Evolutionary conservation across 208 protist genomes (phyloP).

Genomic region (Trypanosoma platydactyli): DNA sequence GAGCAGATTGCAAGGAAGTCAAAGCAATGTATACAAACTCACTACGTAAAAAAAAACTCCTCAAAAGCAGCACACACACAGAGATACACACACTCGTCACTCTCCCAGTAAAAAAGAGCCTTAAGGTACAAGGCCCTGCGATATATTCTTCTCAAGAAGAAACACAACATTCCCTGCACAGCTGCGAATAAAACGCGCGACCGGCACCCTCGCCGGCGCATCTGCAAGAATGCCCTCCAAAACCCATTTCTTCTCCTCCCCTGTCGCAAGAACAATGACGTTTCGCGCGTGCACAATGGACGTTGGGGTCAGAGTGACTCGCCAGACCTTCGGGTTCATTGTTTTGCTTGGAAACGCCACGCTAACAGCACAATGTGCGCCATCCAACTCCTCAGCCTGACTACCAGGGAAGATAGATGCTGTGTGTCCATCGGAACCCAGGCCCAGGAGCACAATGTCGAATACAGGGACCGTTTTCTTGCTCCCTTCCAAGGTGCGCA

Average conservation of each 20-base stretch:
- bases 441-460: constrained; percentile 79
- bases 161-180: constrained; percentile 69
- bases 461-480: constrained; percentile 37
- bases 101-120: no score
- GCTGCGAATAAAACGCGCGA: constrained; percentile 62
- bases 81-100: no score
- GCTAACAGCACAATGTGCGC: constrained; percentile 31
- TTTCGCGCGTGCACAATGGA: constrained; percentile 65
- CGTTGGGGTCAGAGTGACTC: constrained; percentile 63
- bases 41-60: no score
- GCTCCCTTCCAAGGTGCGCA: constrained; percentile 12
- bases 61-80: no score
- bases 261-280: constrained; percentile 70
- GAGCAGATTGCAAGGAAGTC: no score
- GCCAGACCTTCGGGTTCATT: constrained; percentile 84
- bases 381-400: constrained; percentile 38
- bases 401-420: constrained; percentile 82
- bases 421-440: constrained; percentile 82
- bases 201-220: constrained; percentile 26
- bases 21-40: no score
- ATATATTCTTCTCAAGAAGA: constrained; percentile 47
- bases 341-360: constrained; percentile 66
- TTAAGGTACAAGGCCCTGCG: background rate
- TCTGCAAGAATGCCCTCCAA: constrained; percentile 50
- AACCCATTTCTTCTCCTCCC: constrained; percentile 75